These are phyloP conservation scores for Musa itinerans DNA, from an alignment of 176 grass and related monocot species.

Conservation along the genomic window DNA sequence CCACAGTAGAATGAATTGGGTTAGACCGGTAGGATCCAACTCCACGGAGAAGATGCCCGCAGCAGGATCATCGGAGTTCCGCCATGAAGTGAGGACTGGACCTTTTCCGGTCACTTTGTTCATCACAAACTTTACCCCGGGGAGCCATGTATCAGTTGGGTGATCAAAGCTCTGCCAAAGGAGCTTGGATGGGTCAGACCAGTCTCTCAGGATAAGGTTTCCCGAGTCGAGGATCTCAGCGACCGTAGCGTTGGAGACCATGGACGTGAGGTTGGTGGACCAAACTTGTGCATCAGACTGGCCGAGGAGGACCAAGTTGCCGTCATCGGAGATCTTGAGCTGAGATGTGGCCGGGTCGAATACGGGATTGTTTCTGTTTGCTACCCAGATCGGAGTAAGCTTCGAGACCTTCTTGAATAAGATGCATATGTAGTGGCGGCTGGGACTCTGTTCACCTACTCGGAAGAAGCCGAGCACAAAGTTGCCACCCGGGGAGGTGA, in stretches of 20 bases:
- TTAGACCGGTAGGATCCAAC: slow-evolving; percentile 7
- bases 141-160: slow-evolving; percentile 33
- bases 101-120: slow-evolving; percentile 12
- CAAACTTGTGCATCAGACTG: slow-evolving; percentile 40
- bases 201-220: slow-evolving; percentile 49
- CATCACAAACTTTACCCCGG: slow-evolving; percentile 20
- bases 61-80: slow-evolving; percentile 23
- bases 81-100: slow-evolving; percentile 10
- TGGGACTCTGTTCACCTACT: slow-evolving; percentile 11
- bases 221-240: slow-evolving; percentile 41
- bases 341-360: slow-evolving; percentile 24
- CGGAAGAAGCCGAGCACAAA: slow-evolving; percentile 42
- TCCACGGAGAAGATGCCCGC: slow-evolving; percentile 21
- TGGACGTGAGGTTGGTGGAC: slow-evolving; percentile 42
- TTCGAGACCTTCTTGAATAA: slow-evolving; percentile 52
- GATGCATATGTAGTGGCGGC: slow-evolving; percentile 69
- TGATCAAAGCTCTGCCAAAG: slow-evolving; percentile 39
- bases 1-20: slow-evolving; percentile 24
- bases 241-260: slow-evolving; percentile 25
- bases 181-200: slow-evolving; percentile 8
- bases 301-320: slow-evolving; percentile 69
- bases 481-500: slow-evolving; percentile 15
- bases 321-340: slow-evolving; percentile 40
- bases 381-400: slow-evolving; percentile 50
- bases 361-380: slow-evolving; percentile 38